Conservation (phyloP, 495 filamentous ascomycete genomes). For the Talaromyces proteolyticus region DNA sequence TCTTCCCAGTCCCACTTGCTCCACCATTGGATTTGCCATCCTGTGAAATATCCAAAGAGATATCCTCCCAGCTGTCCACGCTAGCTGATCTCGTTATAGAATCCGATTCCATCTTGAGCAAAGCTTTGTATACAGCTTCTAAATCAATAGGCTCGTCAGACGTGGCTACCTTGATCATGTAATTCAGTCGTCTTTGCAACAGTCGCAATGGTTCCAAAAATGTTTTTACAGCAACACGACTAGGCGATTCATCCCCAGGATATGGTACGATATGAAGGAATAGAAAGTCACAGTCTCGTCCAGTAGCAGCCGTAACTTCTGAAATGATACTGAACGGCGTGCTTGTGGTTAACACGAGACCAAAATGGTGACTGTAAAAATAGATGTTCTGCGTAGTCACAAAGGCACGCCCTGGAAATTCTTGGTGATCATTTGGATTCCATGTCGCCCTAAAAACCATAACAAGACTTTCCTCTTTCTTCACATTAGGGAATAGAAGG, state of each 20-base stretch:
- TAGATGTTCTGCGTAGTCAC: conserved; percentile 82
- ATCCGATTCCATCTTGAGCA: conserved; percentile 65
- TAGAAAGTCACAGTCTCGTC: conserved; percentile 87
- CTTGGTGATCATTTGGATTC: conserved; percentile 71
- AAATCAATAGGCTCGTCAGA: conserved; percentile 55
- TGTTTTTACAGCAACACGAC: conserved; percentile 77
- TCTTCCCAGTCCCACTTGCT: conserved; percentile 16
- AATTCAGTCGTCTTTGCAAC: conserved; percentile 77
- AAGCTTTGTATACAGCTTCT: conserved; percentile 56
- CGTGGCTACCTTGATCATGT: conserved; percentile 70
- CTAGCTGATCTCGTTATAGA: conserved; percentile 59
- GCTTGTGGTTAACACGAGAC: conserved; percentile 78
- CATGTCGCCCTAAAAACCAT: conserved; percentile 72
- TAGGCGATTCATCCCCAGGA: conserved; percentile 54
- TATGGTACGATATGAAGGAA: conserved; percentile 73
- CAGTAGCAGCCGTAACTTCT: conserved; percentile 85
- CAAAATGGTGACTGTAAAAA: conserved; percentile 92
- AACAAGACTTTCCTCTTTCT: conserved; percentile 67
- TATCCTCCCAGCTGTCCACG: conserved; percentile 90
- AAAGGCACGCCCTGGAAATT: conserved; percentile 83
- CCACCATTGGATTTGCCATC: conserved; percentile 30
- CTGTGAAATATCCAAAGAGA: conserved; percentile 57
- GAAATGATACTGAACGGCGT: conserved; percentile 67
- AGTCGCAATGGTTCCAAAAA: conserved; percentile 85
- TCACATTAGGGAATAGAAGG: conserved; percentile 78